phyloP scores from a whole-genome alignment of 305 asterid genomes.

The Salvia sclarea region DNA sequence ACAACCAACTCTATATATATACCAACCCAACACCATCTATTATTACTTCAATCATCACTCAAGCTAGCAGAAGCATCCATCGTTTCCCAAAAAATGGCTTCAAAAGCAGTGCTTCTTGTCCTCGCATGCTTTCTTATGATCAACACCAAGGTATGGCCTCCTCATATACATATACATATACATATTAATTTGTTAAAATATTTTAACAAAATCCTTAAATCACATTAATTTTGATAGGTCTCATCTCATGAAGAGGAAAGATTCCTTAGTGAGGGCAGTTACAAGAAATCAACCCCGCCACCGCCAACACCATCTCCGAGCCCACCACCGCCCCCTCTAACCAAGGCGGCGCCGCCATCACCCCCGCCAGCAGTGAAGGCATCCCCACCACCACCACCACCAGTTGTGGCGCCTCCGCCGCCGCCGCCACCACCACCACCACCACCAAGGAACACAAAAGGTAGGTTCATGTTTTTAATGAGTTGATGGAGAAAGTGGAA shows the following conservation, averaged over 20 bases:
- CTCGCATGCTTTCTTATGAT: slow-evolving; percentile 39
- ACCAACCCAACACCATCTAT: background rate
- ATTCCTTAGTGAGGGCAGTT: slow-evolving; percentile 14
- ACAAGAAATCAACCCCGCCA: slow-evolving; percentile 29
- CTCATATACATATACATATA: no score
- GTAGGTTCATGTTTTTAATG: slow-evolving; percentile 17
- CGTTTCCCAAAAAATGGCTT: slow-evolving; percentile 36
- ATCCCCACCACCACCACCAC: slow-evolving; percentile 25
- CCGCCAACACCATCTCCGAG: slow-evolving; percentile 13
- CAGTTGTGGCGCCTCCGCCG: slow-evolving; percentile 12
- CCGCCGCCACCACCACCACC: slow-evolving; percentile 35
- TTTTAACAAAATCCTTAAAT: no score
- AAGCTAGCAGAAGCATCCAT: no score
- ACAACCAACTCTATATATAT: slow-evolving; percentile 8
- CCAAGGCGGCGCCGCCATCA: slow-evolving; percentile 23
- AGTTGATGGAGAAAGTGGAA: no score
- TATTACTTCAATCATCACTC: slow-evolving; percentile 3
- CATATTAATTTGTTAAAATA: no score
- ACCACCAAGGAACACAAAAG: slow-evolving; percentile 50
- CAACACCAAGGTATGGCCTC: slow-evolving; percentile 31
- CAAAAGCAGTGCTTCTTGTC: slow-evolving; percentile 36
- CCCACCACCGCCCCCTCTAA: slow-evolving; percentile 24
- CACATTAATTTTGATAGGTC: slow-evolving; percentile 38
- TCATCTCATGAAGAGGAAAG: slow-evolving; percentile 34
- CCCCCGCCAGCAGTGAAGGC: slow-evolving; percentile 23